Percentiles rank a stretch among this genome's conserved stretches.
Evolutionary conservation across 257 asterid genomes (phyloP).

Genomic region (Solanum medicagineum): DNA sequence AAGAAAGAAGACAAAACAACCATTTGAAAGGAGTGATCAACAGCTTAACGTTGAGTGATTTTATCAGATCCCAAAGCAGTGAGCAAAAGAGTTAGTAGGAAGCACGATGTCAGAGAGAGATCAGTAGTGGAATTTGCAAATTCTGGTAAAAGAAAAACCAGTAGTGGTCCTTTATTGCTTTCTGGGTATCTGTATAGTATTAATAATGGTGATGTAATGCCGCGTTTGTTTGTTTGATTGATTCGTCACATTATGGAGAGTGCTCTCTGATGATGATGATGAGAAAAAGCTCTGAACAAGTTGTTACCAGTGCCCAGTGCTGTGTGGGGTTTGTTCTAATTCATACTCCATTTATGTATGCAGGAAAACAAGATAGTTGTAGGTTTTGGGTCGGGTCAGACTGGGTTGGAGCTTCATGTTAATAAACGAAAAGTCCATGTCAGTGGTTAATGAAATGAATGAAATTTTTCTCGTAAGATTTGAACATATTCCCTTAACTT

Average conservation of each 20-base stretch:
- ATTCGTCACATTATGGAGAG: slow-evolving; percentile 15
- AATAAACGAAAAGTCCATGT: no score
- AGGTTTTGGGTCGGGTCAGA: background rate
- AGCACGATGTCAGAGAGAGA: background rate
- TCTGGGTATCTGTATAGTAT: background rate
- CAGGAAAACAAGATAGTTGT: background rate
- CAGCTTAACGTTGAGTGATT: background rate
- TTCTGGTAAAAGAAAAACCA: slow-evolving; percentile 2
- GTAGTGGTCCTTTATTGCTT: background rate
- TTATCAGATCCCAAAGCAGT: background rate
- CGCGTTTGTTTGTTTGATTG: slow-evolving; percentile 20
- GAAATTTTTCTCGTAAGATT: no score
- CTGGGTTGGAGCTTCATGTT: background rate
- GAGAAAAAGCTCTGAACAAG: background rate
- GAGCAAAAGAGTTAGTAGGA: background rate
- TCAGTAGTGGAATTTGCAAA: background rate
- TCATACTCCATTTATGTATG: background rate
- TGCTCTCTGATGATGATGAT: background rate
- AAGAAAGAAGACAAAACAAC: no score
- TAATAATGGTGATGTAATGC: slow-evolving; percentile 10
- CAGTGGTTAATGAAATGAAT: no score
- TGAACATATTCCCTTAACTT: no score
- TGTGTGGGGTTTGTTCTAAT: background rate
- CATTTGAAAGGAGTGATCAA: background rate
- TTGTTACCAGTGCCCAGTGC: background rate